phyloP scores from a whole-genome alignment of 768 basidiomycete genomes.

The Podaxis sp. region DNA sequence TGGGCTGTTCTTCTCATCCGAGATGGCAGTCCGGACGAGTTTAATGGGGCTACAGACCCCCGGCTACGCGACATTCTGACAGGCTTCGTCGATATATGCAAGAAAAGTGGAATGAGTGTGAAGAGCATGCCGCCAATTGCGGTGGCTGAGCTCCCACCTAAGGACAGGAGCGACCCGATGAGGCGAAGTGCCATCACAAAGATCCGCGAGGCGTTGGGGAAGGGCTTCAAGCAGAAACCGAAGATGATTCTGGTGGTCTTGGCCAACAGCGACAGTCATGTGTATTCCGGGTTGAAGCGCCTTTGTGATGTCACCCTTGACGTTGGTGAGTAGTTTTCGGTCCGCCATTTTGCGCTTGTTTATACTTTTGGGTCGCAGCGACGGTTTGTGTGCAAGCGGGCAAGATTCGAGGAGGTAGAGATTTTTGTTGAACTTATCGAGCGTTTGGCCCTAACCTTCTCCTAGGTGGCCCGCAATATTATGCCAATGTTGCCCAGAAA shows the following conservation, averaged over 20 bases:
- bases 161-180: slow-evolving; percentile 50
- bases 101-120: slow-evolving; percentile 58
- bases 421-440: slow-evolving; percentile 25
- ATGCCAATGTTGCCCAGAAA: slow-evolving; percentile 80
- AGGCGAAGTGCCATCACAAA: slow-evolving; percentile 45
- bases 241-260: slow-evolving; percentile 64
- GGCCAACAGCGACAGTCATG: slow-evolving; percentile 66
- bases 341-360: neutral
- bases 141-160: slow-evolving; percentile 47
- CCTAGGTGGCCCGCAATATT: slow-evolving; percentile 62
- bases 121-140: slow-evolving; percentile 34
- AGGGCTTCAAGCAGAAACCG: slow-evolving; percentile 42
- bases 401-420: slow-evolving; percentile 58
- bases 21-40: slow-evolving; percentile 61
- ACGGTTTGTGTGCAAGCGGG: slow-evolving; percentile 73
- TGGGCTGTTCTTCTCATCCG: slow-evolving; percentile 72
- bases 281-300: slow-evolving; percentile 77
- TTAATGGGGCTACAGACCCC: slow-evolving; percentile 50
- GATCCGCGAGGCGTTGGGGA: slow-evolving; percentile 41
- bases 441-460: slow-evolving; percentile 22
- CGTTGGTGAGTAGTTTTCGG: slow-evolving; percentile 34
- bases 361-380: slow-evolving; percentile 27
- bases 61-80: slow-evolving; percentile 41
- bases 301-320: slow-evolving; percentile 68
- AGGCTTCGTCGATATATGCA: slow-evolving; percentile 65